phyloP scores from a whole-genome alignment of 768 basidiomycete species.

The Leccinum ochraceum region DNA sequence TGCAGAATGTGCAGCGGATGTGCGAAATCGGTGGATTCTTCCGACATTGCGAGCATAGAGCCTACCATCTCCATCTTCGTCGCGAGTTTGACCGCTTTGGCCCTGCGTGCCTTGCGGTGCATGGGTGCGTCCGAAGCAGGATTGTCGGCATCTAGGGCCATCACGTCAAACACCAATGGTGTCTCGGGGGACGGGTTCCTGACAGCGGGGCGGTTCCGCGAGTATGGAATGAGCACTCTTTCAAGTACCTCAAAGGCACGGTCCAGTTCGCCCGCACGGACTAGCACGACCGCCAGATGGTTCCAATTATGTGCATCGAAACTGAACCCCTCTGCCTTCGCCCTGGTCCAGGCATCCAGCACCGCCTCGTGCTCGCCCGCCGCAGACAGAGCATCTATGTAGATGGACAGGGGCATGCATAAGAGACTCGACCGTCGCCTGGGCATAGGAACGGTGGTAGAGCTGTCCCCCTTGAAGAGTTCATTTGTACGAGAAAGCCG shows the following conservation, averaged over 20 bases:
- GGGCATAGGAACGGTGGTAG: conserved; percentile 6
- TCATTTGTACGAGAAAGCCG: conserved; percentile 38
- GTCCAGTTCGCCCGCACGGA: conserved; percentile 79
- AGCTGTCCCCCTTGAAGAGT: conserved; percentile 32
- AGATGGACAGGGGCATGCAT: conserved; percentile 77
- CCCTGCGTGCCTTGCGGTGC: conserved; percentile 29
- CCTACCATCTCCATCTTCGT: conserved; percentile 16
- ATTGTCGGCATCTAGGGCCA: conserved; percentile 24
- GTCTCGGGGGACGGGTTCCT: conserved; percentile 37
- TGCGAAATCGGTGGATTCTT: conserved; percentile 48
- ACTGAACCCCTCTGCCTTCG: conserved; percentile 62
- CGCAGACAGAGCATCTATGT: conserved; percentile 71
- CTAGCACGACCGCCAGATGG: conserved; percentile 69
- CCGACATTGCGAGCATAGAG: conserved; percentile 12
- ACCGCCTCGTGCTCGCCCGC: conserved; percentile 63
- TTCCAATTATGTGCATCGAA: conserved; percentile 96
- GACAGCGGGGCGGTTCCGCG: conserved; percentile 31
- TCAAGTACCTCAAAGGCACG: conserved; percentile 85
- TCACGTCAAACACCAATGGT: conserved; percentile 42
- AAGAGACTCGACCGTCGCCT: conserved; percentile 55
- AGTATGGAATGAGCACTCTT: conserved; percentile 66
- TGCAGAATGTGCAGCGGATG: conserved; percentile 61
- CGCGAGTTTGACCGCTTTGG: conserved; percentile 22
- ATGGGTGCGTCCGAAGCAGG: conserved; percentile 33
- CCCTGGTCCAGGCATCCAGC: conserved; percentile 62